Evolutionary conservation across 2,329 filamentous ascomycete species (phyloP).

Genomic region (Lasiodiplodia hormozganensis): DNA sequence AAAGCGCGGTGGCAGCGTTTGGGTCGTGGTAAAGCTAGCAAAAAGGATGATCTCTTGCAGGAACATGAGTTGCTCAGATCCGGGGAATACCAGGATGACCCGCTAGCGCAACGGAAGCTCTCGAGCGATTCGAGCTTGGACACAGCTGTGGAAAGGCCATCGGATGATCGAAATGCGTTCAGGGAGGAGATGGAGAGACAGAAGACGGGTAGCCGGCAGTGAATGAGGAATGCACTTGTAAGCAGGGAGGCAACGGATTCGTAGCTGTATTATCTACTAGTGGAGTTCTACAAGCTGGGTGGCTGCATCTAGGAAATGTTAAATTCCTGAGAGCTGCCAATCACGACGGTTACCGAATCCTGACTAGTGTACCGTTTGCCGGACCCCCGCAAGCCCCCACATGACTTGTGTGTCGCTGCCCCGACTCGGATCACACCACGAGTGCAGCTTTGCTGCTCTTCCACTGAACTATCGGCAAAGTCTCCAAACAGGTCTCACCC

Average conservation of each 20-base stretch:
- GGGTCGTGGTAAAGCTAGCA: conserved; percentile 36
- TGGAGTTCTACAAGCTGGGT: neutral
- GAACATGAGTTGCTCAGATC: conserved; percentile 36
- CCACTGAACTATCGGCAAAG: neutral
- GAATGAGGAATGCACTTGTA: neutral
- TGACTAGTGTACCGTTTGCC: neutral
- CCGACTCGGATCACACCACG: neutral
- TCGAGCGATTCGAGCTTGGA: conserved; percentile 37
- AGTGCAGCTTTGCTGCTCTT: neutral
- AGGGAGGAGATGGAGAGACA: conserved; percentile 47
- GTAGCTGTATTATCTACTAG: neutral
- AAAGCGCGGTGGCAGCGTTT: conserved; percentile 47
- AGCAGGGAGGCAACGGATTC: neutral
- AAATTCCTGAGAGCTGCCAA: neutral
- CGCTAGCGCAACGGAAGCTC: neutral
- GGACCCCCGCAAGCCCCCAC: neutral
- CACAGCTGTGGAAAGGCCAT: conserved; percentile 37
- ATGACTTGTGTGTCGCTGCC: neutral
- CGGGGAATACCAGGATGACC: conserved; percentile 29
- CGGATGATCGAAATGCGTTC: conserved; percentile 42
- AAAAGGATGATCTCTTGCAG: conserved; percentile 40
- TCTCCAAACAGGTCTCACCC: neutral
- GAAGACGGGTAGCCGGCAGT: conserved; percentile 39
- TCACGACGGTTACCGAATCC: neutral
- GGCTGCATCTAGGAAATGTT: neutral